These are phyloP conservation scores for Heliophila coronopifolia DNA, from an alignment of 441 rosid species.

Conservation along the genomic window DNA sequence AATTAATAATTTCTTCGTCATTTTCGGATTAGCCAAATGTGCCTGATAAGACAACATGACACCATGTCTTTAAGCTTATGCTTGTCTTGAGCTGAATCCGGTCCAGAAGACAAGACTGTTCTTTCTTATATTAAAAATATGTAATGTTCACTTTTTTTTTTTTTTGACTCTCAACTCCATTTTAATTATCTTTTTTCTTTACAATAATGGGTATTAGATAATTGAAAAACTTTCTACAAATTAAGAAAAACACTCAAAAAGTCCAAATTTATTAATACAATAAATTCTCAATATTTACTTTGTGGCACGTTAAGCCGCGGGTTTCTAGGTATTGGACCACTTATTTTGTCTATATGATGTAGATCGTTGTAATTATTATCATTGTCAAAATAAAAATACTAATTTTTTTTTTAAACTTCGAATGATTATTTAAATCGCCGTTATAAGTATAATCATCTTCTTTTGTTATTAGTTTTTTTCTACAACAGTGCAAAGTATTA, in stretches of 20 bases:
- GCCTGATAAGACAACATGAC: not conserved
- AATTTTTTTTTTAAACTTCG: not conserved
- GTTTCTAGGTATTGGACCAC: slow-evolving; percentile 22
- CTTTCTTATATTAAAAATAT: not conserved
- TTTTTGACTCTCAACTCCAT: no score
- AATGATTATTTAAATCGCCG: not conserved
- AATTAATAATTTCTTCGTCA: no score
- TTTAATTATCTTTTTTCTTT: no score
- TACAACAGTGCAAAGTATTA: slow-evolving; percentile 6
- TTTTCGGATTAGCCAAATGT: not conserved
- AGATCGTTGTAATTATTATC: not conserved
- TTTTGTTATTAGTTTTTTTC: not conserved
- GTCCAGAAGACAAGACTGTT: not conserved
- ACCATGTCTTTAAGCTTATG: not conserved
- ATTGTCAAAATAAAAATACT: not conserved
- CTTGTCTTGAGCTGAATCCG: not conserved
- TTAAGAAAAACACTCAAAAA: no score
- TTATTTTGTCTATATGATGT: not conserved
- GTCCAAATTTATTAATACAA: no score
- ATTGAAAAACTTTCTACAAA: no score
- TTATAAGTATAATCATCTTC: not conserved
- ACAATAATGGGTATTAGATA: not conserved
- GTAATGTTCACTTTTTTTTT: not conserved
- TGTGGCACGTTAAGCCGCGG: slow-evolving; percentile 3
- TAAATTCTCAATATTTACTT: not conserved